Evolutionary conservation across 805 yeast species (phyloP).

Genomic region (Limtongozyma cylindracea): DNA sequence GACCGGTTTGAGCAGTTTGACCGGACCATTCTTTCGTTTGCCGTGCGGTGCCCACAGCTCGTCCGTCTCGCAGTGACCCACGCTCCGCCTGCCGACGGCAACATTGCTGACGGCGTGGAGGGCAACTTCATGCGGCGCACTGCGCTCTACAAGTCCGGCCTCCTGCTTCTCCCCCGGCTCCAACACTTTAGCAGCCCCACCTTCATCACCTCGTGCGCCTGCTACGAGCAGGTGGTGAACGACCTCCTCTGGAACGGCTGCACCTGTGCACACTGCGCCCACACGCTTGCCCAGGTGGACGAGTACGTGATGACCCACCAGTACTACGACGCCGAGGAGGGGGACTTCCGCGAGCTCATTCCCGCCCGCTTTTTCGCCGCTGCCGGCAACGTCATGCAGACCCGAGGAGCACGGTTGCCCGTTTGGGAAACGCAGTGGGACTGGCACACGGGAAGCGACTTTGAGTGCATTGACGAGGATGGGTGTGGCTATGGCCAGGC

Average conservation of each 20-base stretch:
- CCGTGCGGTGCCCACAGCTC: no score
- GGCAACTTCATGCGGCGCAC: slow-evolving; percentile 46
- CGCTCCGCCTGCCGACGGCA: slow-evolving; percentile 21
- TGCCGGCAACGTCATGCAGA: no score
- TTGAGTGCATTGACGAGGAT: no score
- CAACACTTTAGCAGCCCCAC: slow-evolving; percentile 28
- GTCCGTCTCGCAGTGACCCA: no score
- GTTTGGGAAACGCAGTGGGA: no score
- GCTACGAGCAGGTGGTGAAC: slow-evolving; percentile 48
- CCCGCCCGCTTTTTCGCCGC: no score
- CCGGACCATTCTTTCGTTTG: no score
- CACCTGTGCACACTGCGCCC: slow-evolving; percentile 28
- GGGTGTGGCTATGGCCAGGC: no score
- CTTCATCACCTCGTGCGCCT: slow-evolving; percentile 28
- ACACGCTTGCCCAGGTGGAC: slow-evolving; percentile 24
- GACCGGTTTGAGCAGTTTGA: no score
- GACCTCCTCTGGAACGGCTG: slow-evolving; percentile 64
- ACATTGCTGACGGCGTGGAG: slow-evolving; percentile 36
- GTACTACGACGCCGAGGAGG: slow-evolving; percentile 19
- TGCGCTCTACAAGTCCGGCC: slow-evolving; percentile 17
- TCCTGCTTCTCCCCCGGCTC: slow-evolving; percentile 17
- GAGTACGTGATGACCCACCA: slow-evolving; percentile 37
- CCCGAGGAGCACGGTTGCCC: no score
- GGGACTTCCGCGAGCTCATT: no score
- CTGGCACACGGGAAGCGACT: no score